Evolutionary conservation across 495 filamentous ascomycete species (phyloP), one percentile per base, ranked within the genome.

Genomic region (Aspergillus baeticus): DNA sequence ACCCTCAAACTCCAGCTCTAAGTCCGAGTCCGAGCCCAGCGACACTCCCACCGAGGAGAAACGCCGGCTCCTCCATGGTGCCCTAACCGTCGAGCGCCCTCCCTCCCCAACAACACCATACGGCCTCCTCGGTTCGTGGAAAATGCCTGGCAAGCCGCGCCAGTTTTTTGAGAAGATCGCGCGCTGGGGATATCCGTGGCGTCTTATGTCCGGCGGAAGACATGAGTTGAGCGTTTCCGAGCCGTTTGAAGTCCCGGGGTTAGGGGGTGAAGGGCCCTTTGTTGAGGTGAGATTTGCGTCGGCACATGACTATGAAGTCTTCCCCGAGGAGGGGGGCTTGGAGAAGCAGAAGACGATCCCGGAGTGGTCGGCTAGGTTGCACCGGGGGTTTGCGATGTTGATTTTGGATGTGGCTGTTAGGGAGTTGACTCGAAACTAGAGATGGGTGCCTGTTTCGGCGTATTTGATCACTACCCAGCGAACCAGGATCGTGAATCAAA

Each of bases 221-320:
- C 66, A 69, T 62, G 71, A 74, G 62, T 58, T 69, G 46, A 66
- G 71, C 43, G 65, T 74, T 2, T 70, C 67, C 2, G 48, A 59
- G 51, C 67, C 64, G 39, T 72, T 67, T 45, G 36, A 42, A 2
- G 48, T 39, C 21, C 33, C 44, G 22, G 37, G 23, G 13, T n/a
- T 63, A 22, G 15, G 37, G 39, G 39, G 58, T 26, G 26, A 46
- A 13, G 54, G 52, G 0, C 42, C 20, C 15, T 43, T 64, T 21
- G 64, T 72, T 10, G 67, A 74, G 45, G 64, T 74, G n/a, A 41
- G 71, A 10, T 70, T 70, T 57, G 55, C 63, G 2, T 63, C 57
- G 2, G 61, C 67, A 47, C 67, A 72, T 63, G 64, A 70, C 10
- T 74, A 74, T 56, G 66, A 70, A 46, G 13, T 68, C 59, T 44